phyloP scores from a whole-genome alignment of 1,139 yeast species.

The Taphrina wiesneri region DNA sequence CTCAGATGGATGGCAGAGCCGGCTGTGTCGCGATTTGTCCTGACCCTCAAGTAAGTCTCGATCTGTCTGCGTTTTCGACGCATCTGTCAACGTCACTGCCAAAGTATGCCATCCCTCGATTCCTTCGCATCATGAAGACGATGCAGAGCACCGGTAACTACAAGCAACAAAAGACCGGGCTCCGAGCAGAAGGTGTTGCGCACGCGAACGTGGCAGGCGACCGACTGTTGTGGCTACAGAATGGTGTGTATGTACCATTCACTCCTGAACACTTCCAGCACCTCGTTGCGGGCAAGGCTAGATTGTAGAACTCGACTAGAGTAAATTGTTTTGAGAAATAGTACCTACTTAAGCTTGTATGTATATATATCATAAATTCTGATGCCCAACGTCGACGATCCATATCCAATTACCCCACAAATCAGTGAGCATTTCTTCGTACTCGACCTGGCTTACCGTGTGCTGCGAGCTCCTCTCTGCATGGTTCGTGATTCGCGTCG shows the following conservation, averaged over 20 bases:
- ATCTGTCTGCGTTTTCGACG: conserved; percentile 47
- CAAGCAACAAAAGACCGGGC: conserved; percentile 70
- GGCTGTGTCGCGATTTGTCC: conserved; percentile 82
- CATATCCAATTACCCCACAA: no score
- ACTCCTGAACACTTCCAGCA: conserved; percentile 7
- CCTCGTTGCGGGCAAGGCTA: conserved; percentile 21
- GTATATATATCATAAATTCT: neutral
- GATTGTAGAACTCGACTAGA: neutral
- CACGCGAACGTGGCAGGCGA: conserved; percentile 17
- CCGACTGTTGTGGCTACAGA: conserved; percentile 14
- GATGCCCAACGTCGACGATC: no score
- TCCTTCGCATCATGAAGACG: conserved; percentile 64
- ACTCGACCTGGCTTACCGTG: no score
- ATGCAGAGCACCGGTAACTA: conserved; percentile 78
- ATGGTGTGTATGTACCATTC: conserved; percentile 17
- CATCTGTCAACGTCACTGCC: conserved; percentile 61
- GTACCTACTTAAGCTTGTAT: no score
- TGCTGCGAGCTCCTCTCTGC: conserved; percentile 19
- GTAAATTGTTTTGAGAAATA: neutral
- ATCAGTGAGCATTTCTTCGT: no score
- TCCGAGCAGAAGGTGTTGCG: conserved; percentile 28
- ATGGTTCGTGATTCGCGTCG: conserved; percentile 9
- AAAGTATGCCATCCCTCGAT: conserved; percentile 84
- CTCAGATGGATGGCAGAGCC: conserved; percentile 91
- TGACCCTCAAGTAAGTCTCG: conserved; percentile 46